Base-by-base conservation (phyloP, 805 yeast genomes). In the Wickerhamiella occidentalis region DNA sequence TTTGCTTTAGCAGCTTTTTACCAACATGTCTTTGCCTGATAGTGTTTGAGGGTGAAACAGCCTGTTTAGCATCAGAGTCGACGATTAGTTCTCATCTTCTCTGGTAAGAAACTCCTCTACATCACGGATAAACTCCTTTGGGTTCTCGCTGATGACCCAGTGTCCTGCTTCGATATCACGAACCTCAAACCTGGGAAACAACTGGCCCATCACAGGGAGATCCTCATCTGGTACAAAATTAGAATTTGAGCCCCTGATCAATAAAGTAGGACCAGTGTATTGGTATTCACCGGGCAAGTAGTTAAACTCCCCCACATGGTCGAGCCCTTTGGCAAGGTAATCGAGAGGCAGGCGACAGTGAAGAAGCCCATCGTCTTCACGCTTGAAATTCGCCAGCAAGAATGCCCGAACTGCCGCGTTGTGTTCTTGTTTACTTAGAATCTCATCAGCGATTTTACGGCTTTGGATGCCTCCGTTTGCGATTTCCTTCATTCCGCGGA, bases 91-190 rank as follows among this genome's bases (percentile, higher is more conserved):
- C 25, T 40, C 23, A 15, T 56, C 54, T 1, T 43, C 49, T 5
- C 29, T 38, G n/a, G 76, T 78, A 5, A 85, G 70, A 66, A 79
- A 88, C 25, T 80, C 82, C 25, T 70, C 71, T 13, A 84, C 77
- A 6, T 68, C 65, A 2, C 71, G 76, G 21, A 85, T 68, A 54
- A 90, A 86, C 59, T 81, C 94, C 6, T 68, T 57, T 0, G 97
- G 95, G 56, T 82, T 81, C 60, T 90, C 96, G 37, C 85, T 77
- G 55, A 85, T 85, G 13, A 88, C 76, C 95, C 96, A 90, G 64
- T 90, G 98, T 1, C 96, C 96, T 0, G 88, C 77, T 17, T 85
- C 80, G 21, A 92, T 68, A 59, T 83, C 95, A 41, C 75, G 70
- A 12, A 84, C 66, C 52, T 78, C 83, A 59, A 86, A 86, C 22